phyloP scores from a whole-genome alignment of 495 filamentous ascomycete genomes.

The Beverwykella pulmonaria region DNA sequence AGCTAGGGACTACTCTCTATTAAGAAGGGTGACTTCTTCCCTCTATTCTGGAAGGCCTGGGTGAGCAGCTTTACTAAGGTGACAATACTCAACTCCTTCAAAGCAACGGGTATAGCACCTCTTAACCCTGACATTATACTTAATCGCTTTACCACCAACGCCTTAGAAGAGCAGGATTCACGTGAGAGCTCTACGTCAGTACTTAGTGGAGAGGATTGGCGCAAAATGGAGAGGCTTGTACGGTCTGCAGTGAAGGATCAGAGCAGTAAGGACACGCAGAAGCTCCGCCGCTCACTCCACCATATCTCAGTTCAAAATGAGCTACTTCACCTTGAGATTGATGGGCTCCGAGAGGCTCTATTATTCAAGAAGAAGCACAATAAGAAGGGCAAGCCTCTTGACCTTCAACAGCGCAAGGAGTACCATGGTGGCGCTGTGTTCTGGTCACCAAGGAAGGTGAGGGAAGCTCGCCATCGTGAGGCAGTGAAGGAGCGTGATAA shows the following conservation, averaged over 20 bases:
- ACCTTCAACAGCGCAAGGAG: slow-evolving; percentile 1
- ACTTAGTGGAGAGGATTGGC: no score
- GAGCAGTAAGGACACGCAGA: slow-evolving; percentile 1
- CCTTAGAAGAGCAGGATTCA: no score
- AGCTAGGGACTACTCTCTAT: slow-evolving; percentile 8
- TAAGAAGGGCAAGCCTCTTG: background rate
- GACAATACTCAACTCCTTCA: background rate
- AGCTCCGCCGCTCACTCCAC: background rate
- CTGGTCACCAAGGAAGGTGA: slow-evolving; percentile 2
- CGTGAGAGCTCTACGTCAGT: no score
- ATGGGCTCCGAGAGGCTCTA: slow-evolving; percentile 1
- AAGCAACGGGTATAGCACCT: no score
- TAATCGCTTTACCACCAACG: no score
- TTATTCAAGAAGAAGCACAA: no score
- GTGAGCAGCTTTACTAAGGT: background rate
- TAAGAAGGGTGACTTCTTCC: slow-evolving; percentile 17
- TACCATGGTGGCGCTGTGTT: slow-evolving; percentile 3
- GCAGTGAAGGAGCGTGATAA: background rate
- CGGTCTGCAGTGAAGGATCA: no score
- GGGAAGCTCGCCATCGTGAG: background rate
- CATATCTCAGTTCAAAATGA: no score
- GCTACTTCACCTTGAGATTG: no score
- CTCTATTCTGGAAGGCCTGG: slow-evolving; percentile 13
- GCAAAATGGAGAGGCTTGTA: no score
- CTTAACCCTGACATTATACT: no score